Conservation (phyloP, 441 rosid species). For the Eruca vesicaria region DNA sequence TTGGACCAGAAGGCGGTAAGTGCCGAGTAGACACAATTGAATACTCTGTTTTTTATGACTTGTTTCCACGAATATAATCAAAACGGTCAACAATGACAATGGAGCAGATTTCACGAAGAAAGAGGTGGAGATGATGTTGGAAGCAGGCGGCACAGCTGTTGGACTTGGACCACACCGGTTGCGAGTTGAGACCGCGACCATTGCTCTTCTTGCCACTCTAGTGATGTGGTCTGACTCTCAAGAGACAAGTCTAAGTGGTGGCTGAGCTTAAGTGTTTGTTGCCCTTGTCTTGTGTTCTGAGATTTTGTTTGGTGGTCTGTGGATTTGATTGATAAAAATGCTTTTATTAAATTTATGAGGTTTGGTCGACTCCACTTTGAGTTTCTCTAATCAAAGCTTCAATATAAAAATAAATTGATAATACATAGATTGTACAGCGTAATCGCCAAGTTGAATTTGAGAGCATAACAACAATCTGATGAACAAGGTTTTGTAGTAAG, state of each 20-base stretch:
- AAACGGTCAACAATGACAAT: not conserved
- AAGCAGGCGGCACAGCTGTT: constrained; percentile 73
- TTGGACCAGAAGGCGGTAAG: constrained; percentile 92
- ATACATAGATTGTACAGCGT: not conserved
- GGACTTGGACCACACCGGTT: constrained; percentile 85
- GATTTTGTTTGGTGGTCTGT: not conserved
- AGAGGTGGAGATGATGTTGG: constrained; percentile 52
- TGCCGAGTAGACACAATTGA: not conserved
- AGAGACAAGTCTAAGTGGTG: constrained; percentile 24
- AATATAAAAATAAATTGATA: not conserved
- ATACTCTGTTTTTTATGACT: not conserved
- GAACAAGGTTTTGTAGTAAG: not conserved
- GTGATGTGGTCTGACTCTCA: constrained; percentile 83
- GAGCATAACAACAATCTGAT: not conserved
- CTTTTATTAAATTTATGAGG: not conserved
- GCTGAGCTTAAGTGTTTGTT: not conserved
- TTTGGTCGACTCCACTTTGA: not conserved
- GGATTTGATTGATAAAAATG: not conserved
- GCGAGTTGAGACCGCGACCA: constrained; percentile 86
- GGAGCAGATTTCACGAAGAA: constrained; percentile 37
- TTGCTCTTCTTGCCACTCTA: constrained; percentile 69
- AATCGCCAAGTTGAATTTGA: not conserved
- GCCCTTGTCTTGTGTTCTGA: not conserved
- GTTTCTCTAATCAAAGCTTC: not conserved
- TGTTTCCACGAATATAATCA: not conserved